A percentile compares a stretch with the other conserved stretches of the same genome.
phyloP scores from a whole-genome alignment of 2,329 filamentous ascomycete species.

The Teratosphaeria epicoccoides region DNA sequence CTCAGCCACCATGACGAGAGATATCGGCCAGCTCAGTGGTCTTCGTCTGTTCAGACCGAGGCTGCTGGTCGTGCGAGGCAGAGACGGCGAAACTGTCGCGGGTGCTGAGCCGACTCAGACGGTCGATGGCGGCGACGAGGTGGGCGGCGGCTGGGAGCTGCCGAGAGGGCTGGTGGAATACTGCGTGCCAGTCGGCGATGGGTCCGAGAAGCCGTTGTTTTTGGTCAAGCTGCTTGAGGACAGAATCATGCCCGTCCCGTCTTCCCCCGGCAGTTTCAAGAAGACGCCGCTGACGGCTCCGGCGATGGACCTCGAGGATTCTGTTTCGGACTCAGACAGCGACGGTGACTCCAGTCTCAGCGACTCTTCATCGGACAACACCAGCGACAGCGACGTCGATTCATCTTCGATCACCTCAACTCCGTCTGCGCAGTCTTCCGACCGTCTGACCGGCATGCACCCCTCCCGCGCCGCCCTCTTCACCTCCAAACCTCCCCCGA shows the following conservation, averaged over 20 bases:
- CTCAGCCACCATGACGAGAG: constrained; percentile 84
- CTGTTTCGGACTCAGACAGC: constrained; percentile 7
- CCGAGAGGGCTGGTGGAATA: constrained; percentile 40
- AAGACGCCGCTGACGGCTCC: neutral
- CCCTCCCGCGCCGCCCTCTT: constrained; percentile 7
- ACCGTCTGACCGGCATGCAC: constrained; percentile 1
- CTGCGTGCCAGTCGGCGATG: constrained; percentile 39
- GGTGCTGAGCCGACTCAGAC: constrained; percentile 9
- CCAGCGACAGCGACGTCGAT: neutral
- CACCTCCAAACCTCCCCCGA: constrained; percentile 16
- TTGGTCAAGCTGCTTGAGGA: constrained; percentile 64
- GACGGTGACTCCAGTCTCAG: constrained; percentile 2
- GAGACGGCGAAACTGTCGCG: constrained; percentile 23
- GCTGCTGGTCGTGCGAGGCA: constrained; percentile 62
- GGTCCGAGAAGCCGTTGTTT: constrained; percentile 60
- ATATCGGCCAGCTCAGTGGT: constrained; percentile 67
- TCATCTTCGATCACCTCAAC: neutral
- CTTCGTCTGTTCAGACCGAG: constrained; percentile 64
- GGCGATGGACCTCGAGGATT: constrained; percentile 19
- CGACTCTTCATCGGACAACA: constrained; percentile 1
- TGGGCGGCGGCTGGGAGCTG: constrained; percentile 42
- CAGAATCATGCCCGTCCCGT: constrained; percentile 29
- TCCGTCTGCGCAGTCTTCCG: neutral
- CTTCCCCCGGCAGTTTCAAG: neutral
- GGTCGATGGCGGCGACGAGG: constrained; percentile 13